Conservation (phyloP, 192 early-diverging fungal genomes). For the Gamsiella multidivaricata region DNA sequence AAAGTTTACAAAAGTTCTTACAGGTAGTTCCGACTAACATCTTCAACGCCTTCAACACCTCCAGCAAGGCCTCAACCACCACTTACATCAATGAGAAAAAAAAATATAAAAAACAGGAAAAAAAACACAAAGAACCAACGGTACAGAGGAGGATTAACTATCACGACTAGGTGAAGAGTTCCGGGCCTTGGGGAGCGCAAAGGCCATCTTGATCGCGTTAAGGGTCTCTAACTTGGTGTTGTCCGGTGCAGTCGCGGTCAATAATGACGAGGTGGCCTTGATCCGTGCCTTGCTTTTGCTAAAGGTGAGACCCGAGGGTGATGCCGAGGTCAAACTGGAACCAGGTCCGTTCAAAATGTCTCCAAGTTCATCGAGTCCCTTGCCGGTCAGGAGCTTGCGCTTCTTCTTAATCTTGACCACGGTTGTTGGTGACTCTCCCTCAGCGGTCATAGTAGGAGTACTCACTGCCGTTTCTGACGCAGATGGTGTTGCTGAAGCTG, state of each 20-base stretch:
- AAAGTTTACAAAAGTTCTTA: too few relatives aligned
- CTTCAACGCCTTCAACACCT: too few relatives aligned
- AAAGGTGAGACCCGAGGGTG: conserved; percentile 12
- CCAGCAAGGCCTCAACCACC: too few relatives aligned
- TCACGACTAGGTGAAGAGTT: conserved; percentile 7
- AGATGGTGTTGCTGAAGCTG: conserved; percentile 3
- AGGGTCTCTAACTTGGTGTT: conserved; percentile 30
- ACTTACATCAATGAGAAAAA: too few relatives aligned
- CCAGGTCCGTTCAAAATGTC: conserved; percentile 48
- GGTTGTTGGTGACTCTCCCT: background rate
- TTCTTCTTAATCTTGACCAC: conserved; percentile 41
- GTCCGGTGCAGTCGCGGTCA: conserved; percentile 1
- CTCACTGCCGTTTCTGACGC: background rate
- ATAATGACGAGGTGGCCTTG: background rate
- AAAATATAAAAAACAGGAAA: background rate
- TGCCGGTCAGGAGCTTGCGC: conserved; percentile 40
- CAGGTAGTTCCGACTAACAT: too few relatives aligned
- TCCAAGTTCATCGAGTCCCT: conserved; percentile 39
- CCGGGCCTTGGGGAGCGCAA: conserved; percentile 30
- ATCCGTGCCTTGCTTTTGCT: conserved; percentile 1
- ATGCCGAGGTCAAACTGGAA: conserved; percentile 13
- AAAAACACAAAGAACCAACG: background rate
- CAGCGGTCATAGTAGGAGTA: background rate
- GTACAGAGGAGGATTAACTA: background rate
- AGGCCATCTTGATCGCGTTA: conserved; percentile 46